These are phyloP conservation scores for Bryoerythrophyllum caledonicum DNA, from an alignment of 225 moss, liverwort and hornwort species.

Conservation along the genomic window DNA sequence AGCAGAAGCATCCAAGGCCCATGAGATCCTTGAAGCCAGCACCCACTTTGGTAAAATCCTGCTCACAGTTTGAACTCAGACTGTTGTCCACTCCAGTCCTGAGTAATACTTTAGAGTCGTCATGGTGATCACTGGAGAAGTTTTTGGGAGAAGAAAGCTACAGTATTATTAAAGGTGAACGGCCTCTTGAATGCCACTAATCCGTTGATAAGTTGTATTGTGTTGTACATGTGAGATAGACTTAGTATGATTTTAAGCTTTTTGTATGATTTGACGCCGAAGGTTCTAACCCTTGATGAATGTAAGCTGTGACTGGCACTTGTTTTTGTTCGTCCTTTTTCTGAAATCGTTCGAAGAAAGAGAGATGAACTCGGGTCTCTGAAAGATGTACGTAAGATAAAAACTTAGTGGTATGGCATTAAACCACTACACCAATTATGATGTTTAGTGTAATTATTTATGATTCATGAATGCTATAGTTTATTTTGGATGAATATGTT, in stretches of 20 bases:
- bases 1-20: slow-evolving; percentile 52
- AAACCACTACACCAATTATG: too few relatives aligned
- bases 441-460: too few relatives aligned
- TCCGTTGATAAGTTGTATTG: not conserved
- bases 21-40: slow-evolving; percentile 55
- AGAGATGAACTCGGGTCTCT: too few relatives aligned
- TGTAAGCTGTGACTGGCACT: not conserved
- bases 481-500: too few relatives aligned
- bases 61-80: slow-evolving; percentile 19
- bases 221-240: not conserved
- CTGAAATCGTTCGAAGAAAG: not conserved
- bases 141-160: not conserved
- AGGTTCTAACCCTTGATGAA: not conserved
- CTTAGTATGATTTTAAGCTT: not conserved
- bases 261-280: not conserved
- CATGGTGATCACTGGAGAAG: not conserved
- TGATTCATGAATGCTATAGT: too few relatives aligned
- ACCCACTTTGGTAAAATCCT: slow-evolving; percentile 67
- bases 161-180: not conserved
- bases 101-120: not conserved
- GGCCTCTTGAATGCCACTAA: not conserved
- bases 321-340: not conserved
- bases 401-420: too few relatives aligned
- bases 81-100: too few relatives aligned
- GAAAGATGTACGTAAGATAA: too few relatives aligned